Evolutionary conservation across 1,284 basidiomycete species (phyloP).

Genomic region (Athelia sp.): DNA sequence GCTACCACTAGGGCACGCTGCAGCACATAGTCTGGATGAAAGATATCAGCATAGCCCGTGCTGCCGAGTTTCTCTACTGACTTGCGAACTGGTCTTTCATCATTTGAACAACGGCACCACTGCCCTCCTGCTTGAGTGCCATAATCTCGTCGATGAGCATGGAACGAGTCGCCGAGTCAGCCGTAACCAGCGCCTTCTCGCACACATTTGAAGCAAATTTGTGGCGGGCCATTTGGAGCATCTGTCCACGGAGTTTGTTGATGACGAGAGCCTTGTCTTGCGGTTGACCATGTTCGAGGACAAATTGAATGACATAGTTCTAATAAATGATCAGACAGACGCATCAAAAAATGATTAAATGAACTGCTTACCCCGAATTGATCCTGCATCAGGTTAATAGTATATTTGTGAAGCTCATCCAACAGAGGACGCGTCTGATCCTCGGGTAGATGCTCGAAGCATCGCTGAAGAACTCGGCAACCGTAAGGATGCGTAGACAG

Average conservation of each 20-base stretch:
- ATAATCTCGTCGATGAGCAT: conserved; percentile 81
- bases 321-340: too few species aligned
- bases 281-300: conserved; percentile 75
- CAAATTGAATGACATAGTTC: conserved; percentile 95
- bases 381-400: conserved; percentile 75
- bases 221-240: conserved; percentile 80
- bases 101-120: conserved; percentile 68
- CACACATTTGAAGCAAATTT: conserved; percentile 98
- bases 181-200: conserved; percentile 82
- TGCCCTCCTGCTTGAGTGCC: conserved; percentile 53
- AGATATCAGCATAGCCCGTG: neutral
- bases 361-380: conserved; percentile 70
- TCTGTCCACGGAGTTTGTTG: conserved; percentile 69
- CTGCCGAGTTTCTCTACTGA: too few species aligned
- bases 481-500: conserved; percentile 91
- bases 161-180: conserved; percentile 58
- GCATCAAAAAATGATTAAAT: conserved; percentile 4
- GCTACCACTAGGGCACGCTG: conserved; percentile 72
- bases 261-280: conserved; percentile 73
- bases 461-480: conserved; percentile 92
- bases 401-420: conserved; percentile 79
- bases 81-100: conserved; percentile 92
- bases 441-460: conserved; percentile 81
- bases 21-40: conserved; percentile 74
- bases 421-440: conserved; percentile 70